Percentiles rank a stretch among this genome's conserved stretches.
These are phyloP conservation scores for Podospora bellae-mahoneyi DNA, from an alignment of 495 filamentous ascomycete genomes.

Conservation along the genomic window DNA sequence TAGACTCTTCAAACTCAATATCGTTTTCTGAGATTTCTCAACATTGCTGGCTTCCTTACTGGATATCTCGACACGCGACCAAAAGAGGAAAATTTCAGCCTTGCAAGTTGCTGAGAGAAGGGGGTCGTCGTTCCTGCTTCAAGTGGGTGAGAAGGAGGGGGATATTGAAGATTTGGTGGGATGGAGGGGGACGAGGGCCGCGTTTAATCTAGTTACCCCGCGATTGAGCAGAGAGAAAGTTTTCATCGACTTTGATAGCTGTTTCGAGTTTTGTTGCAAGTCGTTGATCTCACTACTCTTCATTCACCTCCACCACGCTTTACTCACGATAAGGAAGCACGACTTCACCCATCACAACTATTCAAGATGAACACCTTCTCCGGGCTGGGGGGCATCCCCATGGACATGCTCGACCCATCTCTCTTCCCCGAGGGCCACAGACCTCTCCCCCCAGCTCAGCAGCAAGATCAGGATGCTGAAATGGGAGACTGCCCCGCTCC, in stretches of 20 bases:
- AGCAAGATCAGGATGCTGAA: slow-evolving; percentile 5
- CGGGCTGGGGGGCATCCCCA: not conserved
- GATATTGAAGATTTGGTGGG: not conserved
- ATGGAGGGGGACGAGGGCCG: not conserved
- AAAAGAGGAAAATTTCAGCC: not conserved
- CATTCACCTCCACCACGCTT: no score
- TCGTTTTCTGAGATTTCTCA: not conserved
- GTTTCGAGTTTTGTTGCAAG: no score
- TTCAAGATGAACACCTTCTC: not conserved
- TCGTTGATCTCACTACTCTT: no score
- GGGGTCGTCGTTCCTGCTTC: not conserved
- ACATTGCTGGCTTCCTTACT: not conserved
- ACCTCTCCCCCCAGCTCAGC: slow-evolving; percentile 1
- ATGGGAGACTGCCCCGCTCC: slow-evolving; percentile 16
- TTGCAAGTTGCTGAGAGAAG: not conserved
- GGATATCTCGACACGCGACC: not conserved
- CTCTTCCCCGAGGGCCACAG: slow-evolving; percentile 7
- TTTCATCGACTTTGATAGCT: no score
- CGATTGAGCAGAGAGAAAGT: no score
- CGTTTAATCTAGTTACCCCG: no score
- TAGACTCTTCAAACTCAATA: not conserved
- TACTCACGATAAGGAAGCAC: no score
- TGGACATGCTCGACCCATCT: slow-evolving; percentile 20
- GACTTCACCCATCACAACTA: not conserved
- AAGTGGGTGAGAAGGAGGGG: not conserved